Conservation (phyloP, 2,329 filamentous ascomycete species). For the Arthrobotrys pseudoclavata region DNA sequence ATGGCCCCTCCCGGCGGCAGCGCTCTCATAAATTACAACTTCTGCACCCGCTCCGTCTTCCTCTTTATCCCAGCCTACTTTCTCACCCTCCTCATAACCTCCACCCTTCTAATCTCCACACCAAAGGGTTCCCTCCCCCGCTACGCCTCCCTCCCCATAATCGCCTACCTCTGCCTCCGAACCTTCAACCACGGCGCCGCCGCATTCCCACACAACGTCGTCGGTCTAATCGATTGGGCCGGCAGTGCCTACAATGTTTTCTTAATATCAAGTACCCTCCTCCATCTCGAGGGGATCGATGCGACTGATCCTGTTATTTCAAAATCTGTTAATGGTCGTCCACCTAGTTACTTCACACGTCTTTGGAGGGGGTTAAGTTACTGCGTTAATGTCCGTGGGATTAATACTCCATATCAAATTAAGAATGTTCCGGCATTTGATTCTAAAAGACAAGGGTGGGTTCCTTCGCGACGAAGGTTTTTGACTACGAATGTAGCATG, state of each 20-base stretch:
- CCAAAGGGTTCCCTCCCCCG: conserved; percentile 38
- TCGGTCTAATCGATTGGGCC: conserved; percentile 30
- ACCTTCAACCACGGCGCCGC: conserved; percentile 17
- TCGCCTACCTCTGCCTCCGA: conserved; percentile 28
- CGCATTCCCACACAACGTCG: conserved; percentile 31
- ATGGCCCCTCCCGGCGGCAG: conserved; percentile 19
- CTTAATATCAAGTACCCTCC: conserved; percentile 12
- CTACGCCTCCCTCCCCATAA: conserved; percentile 42
- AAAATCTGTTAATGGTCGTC: conserved; percentile 31
- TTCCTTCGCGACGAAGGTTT: conserved; percentile 42
- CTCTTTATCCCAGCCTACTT: conserved; percentile 29
- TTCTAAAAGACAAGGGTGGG: conserved; percentile 45
- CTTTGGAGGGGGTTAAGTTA: conserved; percentile 44
- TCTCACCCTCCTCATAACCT: conserved; percentile 26
- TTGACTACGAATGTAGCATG: conserved; percentile 15
- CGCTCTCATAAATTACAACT: conserved; percentile 39
- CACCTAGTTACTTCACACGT: conserved; percentile 43
- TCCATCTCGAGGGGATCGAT: conserved; percentile 36
- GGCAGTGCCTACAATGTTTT: conserved; percentile 29
- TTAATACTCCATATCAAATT: conserved; percentile 48
- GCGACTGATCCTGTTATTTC: conserved; percentile 42
- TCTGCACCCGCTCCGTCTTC: conserved; percentile 23
- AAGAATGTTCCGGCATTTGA: conserved; percentile 55
- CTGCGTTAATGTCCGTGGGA: conserved; percentile 41
- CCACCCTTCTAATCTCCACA: conserved; percentile 39